Percentiles rank a stretch among this genome's conserved stretches.
Evolutionary conservation across 441 rosid species (phyloP).

Genomic region (Metrosideros polymorpha): DNA sequence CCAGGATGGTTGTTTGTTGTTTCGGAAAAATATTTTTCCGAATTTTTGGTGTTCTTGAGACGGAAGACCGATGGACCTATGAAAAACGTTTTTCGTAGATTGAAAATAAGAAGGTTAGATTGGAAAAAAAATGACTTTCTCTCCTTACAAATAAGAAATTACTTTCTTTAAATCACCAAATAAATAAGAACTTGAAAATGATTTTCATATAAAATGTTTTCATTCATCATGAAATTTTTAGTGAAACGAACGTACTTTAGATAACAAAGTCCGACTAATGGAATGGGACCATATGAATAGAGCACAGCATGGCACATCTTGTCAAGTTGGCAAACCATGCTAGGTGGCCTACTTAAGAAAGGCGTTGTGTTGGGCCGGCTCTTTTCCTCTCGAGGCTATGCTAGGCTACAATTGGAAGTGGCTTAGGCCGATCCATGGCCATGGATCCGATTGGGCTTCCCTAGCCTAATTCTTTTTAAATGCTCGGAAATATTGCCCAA

Average conservation of each 20-base stretch:
- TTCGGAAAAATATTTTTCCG: too few species aligned
- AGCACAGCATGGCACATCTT: too few species aligned
- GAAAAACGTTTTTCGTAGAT: too few species aligned
- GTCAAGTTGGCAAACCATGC: too few species aligned
- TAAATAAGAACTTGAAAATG: neutral
- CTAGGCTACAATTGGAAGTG: neutral
- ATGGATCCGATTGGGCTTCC: neutral
- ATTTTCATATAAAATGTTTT: neutral
- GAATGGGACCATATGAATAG: too few species aligned
- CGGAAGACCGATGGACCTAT: too few species aligned
- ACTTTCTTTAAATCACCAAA: neutral
- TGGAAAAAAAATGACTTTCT: neutral
- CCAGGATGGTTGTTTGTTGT: too few species aligned
- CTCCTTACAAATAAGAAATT: fast-evolving
- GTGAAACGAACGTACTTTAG: fast-evolving
- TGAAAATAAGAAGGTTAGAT: neutral
- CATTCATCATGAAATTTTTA: neutral
- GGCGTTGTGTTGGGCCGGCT: too few species aligned
- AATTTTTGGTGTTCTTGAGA: too few species aligned
- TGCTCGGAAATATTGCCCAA: neutral
- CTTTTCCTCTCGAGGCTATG: neutral
- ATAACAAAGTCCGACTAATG: too few species aligned
- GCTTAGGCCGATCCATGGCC: fast-evolving
- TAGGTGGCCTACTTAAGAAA: fast-evolving
- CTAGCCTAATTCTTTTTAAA: neutral